Conservation (phyloP, 352 stramenopile species). For the Saprolegnia parasitica region DNA sequence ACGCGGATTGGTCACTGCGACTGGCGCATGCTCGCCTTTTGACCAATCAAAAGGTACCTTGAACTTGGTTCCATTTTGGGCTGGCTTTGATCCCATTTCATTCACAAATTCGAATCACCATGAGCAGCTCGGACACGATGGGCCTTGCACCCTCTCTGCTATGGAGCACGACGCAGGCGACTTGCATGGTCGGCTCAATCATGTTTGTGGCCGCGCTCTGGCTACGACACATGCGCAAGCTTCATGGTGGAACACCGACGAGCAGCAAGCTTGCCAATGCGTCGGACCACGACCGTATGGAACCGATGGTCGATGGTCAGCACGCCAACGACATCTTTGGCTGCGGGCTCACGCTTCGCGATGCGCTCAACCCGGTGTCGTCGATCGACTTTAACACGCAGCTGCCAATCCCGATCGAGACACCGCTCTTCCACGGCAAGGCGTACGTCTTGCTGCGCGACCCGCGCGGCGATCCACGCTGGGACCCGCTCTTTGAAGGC, state of each 20-base stretch:
- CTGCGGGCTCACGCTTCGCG: constrained; percentile 17
- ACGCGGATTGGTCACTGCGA: neutral
- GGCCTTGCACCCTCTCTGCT: neutral
- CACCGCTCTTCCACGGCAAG: constrained; percentile 23
- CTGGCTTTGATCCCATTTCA: neutral
- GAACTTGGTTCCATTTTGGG: constrained; percentile 13
- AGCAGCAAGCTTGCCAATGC: neutral
- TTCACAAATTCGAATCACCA: neutral
- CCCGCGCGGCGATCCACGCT: constrained; percentile 28
- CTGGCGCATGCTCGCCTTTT: neutral
- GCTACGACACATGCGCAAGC: constrained; percentile 22
- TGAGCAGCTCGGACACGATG: neutral
- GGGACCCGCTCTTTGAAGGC: constrained; percentile 38
- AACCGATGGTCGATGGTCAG: neutral
- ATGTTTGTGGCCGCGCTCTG: constrained; percentile 25
- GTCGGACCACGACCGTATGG: neutral
- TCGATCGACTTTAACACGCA: constrained; percentile 24
- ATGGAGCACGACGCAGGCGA: constrained; percentile 12
- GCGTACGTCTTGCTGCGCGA: constrained; percentile 16
- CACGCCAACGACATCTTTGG: constrained; percentile 2
- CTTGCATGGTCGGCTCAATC: constrained; percentile 19
- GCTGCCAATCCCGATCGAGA: constrained; percentile 23
- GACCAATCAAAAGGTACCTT: constrained; percentile 1
- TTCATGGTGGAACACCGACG: neutral
- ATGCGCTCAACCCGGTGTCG: constrained; percentile 14